Base-by-base conservation (phyloP, 495 filamentous ascomycete species). In the Penicillium roqueforti region DNA sequence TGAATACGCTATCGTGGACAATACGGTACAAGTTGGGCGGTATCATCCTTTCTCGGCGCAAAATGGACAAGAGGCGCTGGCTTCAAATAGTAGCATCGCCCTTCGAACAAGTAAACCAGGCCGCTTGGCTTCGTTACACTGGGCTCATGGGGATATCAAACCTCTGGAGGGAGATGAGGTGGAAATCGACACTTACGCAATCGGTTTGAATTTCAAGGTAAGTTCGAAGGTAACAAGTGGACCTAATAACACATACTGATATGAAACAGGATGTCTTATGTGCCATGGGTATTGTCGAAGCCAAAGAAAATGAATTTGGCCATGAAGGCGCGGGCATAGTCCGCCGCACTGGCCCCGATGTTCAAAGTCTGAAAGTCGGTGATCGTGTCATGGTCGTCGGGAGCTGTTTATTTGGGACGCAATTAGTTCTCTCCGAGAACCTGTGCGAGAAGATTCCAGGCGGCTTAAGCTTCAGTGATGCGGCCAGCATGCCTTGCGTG, bases 81-180 rank as follows among this genome's bases (percentile, higher is more conserved):
- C n/a, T 25, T 3, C 45, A n/a, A 19, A n/a, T 22, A 41, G 39
- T 10, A 29, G 37, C 55, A 63, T 48, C 10, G 23, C 4, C 36
- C 68, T 38, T 50, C 55, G 47, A 39, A 57, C 37, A 19, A 48
- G 19, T 18, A 58, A 37, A 4, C 25, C 29, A 47, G 61, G 52
- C 44, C 54, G 60, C 57, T 19, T 67, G 70, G 46, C 74, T 77
- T 48, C 76, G 70, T 16, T 76, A 73, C 60, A 82, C 77, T 22
- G 75, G 82, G 55, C 72, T 76, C 22, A 73, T 62, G 1, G 38
- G 52, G 20, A 72, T 58, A 47, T 4, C 3, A 13, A 10, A 6
- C 1, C 16, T 3, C 54, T 57, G 3, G 26, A 28, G 0, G 55
- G 46, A 3, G 60, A 61, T 13, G 53, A 66, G 38, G 58, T 75